Evolutionary conservation across 345 rosid species (phyloP).

Genomic region (Noccaea bulbosa): DNA sequence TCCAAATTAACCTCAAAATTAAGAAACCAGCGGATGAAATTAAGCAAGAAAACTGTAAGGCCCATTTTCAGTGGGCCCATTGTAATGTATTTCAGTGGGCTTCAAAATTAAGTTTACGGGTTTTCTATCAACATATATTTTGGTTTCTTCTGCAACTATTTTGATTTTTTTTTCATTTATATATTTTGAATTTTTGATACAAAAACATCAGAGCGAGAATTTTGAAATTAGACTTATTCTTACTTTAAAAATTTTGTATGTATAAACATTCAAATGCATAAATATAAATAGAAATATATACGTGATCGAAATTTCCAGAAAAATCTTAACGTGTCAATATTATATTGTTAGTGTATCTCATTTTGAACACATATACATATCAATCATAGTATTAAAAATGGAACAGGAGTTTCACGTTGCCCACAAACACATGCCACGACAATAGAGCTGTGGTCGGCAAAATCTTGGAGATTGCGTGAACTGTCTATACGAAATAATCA

Average conservation of each 20-base stretch:
- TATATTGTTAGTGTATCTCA: neutral
- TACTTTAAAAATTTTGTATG: neutral
- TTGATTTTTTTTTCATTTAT: neutral
- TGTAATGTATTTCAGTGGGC: neutral
- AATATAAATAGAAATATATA: neutral
- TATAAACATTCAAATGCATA: neutral
- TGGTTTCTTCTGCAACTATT: neutral
- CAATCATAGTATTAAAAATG: neutral
- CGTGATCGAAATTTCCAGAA: conserved; percentile 10
- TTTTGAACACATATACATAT: neutral
- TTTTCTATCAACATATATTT: neutral
- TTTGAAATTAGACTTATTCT: neutral
- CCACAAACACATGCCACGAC: conserved; percentile 20
- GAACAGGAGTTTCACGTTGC: conserved; percentile 34
- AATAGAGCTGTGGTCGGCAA: conserved; percentile 36
- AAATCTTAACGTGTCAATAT: conserved; percentile 4
- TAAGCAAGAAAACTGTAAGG: neutral
- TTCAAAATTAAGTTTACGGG: too few relatives aligned
- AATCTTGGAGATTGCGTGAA: conserved; percentile 42
- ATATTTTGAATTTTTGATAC: neutral
- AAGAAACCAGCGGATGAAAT: neutral
- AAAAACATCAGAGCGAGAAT: neutral
- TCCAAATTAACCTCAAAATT: neutral
- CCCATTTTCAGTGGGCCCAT: neutral
- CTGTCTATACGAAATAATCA: conserved; percentile 12